Evolutionary conservation across 768 basidiomycete genomes (phyloP).

Genomic region (Pleurotus ostreatus): DNA sequence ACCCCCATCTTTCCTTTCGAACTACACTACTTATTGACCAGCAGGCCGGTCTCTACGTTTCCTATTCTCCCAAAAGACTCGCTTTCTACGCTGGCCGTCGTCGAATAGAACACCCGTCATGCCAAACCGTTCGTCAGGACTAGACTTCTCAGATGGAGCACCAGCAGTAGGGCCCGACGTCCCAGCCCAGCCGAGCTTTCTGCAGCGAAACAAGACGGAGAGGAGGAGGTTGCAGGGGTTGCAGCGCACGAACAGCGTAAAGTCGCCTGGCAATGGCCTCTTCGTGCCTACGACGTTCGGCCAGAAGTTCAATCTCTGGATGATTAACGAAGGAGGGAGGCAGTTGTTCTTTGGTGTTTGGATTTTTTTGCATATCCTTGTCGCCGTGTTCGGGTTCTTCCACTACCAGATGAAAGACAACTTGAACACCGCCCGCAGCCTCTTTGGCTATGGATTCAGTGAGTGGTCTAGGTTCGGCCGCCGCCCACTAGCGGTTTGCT

Average conservation of each 20-base stretch:
- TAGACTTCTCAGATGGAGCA: conserved; percentile 63
- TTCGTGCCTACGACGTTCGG: conserved; percentile 34
- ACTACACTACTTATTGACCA: conserved; percentile 27
- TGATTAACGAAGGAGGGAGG: conserved; percentile 89
- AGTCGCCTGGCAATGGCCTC: conserved; percentile 20
- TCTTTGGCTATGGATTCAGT: conserved; percentile 81
- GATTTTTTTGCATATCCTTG: conserved; percentile 77
- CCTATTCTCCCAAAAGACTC: conserved; percentile 25
- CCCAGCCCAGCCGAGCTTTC: conserved; percentile 36
- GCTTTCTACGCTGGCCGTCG: conserved; percentile 36
- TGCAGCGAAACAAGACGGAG: conserved; percentile 87
- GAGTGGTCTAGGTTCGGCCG: conserved; percentile 27
- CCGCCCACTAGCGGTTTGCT: conserved; percentile 17
- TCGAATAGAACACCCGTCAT: conserved; percentile 21
- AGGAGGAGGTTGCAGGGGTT: conserved; percentile 80
- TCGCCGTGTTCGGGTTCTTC: conserved; percentile 71
- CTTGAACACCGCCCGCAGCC: conserved; percentile 54
- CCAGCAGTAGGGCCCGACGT: conserved; percentile 40
- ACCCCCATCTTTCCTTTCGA: conserved; percentile 17
- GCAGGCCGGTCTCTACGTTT: conserved; percentile 43
- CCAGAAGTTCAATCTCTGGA: conserved; percentile 69
- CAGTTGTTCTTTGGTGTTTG: conserved; percentile 77
- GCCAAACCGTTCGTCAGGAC: conserved; percentile 51
- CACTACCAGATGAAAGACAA: conserved; percentile 83
- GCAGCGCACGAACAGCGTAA: conserved; percentile 52